Conservation (phyloP, 2,329 filamentous ascomycete genomes). For the Septoria petroselini region DNA sequence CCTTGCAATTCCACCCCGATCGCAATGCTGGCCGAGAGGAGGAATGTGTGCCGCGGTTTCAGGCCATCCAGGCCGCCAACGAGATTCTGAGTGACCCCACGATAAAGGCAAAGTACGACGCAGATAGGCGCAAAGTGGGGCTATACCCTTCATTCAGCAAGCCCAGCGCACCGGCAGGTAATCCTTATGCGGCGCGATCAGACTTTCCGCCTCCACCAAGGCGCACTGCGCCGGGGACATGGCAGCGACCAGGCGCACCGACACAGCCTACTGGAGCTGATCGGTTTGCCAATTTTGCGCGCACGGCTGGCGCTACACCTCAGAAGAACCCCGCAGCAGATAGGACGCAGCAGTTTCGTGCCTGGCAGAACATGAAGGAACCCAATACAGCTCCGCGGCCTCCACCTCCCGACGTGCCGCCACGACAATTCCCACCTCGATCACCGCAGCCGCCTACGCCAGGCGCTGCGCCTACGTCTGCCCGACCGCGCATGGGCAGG, state of each 20-base stretch:
- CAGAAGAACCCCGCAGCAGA: constrained; percentile 42
- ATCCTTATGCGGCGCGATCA: constrained; percentile 42
- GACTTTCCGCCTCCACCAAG: constrained; percentile 46
- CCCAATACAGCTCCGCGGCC: constrained; percentile 30
- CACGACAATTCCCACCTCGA: constrained; percentile 22
- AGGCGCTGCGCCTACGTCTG: constrained; percentile 12
- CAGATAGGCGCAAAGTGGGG: constrained; percentile 55
- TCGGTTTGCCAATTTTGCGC: constrained; percentile 46
- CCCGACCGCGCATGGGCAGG: constrained; percentile 28
- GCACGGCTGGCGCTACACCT: constrained; percentile 28
- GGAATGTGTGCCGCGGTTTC: constrained; percentile 78
- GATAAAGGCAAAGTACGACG: constrained; percentile 61
- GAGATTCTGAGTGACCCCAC: constrained; percentile 66
- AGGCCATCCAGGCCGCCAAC: constrained; percentile 80
- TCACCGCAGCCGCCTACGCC: constrained; percentile 28
- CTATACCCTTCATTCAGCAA: constrained; percentile 30
- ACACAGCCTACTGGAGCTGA: constrained; percentile 42
- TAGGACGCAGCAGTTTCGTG: constrained; percentile 46
- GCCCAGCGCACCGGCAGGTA: constrained; percentile 33
- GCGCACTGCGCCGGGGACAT: constrained; percentile 42
- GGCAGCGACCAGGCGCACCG: constrained; percentile 31
- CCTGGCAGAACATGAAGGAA: constrained; percentile 51
- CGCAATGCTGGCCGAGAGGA: constrained; percentile 79
- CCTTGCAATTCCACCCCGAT: constrained; percentile 83
- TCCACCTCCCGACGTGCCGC: constrained; percentile 25